Base-by-base conservation (phyloP, 352 stramenopile genomes). In the Aphanomyces astaci region DNA sequence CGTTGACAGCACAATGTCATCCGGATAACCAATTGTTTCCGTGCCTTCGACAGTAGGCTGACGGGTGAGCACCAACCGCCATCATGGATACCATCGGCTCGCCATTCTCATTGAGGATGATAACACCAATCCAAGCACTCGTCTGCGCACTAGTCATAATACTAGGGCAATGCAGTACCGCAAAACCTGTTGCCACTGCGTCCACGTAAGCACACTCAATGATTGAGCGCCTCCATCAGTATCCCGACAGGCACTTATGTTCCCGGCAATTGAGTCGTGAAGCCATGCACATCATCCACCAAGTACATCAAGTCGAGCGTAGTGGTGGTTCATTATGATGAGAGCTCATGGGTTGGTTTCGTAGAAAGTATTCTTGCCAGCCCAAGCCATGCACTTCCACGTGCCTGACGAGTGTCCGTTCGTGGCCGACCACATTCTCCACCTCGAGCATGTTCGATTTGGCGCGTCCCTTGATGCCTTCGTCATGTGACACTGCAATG, bases 221-320 rank as follows among this genome's bases (percentile, higher is more conserved):
- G n/a, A 31, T 25, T 10, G 1, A 24, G 1, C n/a, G 10, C 10
- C 27, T 55, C 48, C 2, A 11, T 55, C 10, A 25, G 10, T n/a
- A 25, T 31, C 48, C 10, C 11, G n/a, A 1, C 51, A 64, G 56
- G 56, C 19, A 19, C 36, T 68, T 15, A 43, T 43, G 62, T 45
- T 59, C 62, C 2, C 30, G 62, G 2, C 39, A 68, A 39, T 31
- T 68, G n/a, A 68, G 62, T 31, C 62, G 62, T n/a, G 62, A 68
- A 28, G 62, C 62, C 48, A 68, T 68, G 62, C 51, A 59, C 1
- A 36, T 68, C 40, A 31, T 68, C 31, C 39, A 68, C 10, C 27
- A 60, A 1, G 62, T 68, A 59, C 2, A 48, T 2, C 28, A 55
- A 4, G 30, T 30, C 33, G 43, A 15, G 36, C 7, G 22, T 25